Evolutionary conservation across 345 rosid genomes (phyloP), one percentile per base, ranked within the genome.

Genomic region (Salix arbutifolia): DNA sequence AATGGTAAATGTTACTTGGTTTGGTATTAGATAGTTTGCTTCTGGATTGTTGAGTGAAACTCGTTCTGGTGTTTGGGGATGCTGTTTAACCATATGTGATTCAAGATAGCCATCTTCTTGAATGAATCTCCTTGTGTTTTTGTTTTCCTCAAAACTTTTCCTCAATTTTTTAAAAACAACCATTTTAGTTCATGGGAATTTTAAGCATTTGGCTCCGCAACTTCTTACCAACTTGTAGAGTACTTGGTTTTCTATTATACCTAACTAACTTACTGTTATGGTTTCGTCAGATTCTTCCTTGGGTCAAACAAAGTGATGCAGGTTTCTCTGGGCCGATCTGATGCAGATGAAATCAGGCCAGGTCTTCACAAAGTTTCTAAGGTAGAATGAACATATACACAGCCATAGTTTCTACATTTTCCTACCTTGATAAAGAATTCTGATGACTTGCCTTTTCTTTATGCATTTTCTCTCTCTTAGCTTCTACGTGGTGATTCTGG

Each of bases 251-350:
- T 58, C 26, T 23, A n/a, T n/a, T n/a, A 9, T 58, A 23, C 28
- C 13, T 58, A n/a, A 4, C 6, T 14, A 18, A 73, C 33, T 12
- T 42, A 4, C 58, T 26, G 17, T 70, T 13, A 19, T 71, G 21
- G 30, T 46, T 53, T 56, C 66, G 50, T 73, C 73, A 96, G 99
- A 82, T 96, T 93, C 80, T 94, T 94, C 77, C 94, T 96, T 13
- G 99, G 98, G 19, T 94, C 98, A 28, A 96, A 96, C 83, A 94
- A 94, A 85, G 99, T 94, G 31, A 96, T 94, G 98, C 98, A 94
- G 77, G 95, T 94, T 74, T 90, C 99, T 66, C 82, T 96, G 42
- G 99, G 99, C 75, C 97, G 99, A 58, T 90, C 94, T 31, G 91
- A 77, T 85, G 83, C 95, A n/a, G 97, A 92, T 81, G 99, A 93